Evolutionary conservation across 257 asterid species (phyloP), one percentile per base, ranked within the genome.

Genomic region (Capsicum rhomboideum): DNA sequence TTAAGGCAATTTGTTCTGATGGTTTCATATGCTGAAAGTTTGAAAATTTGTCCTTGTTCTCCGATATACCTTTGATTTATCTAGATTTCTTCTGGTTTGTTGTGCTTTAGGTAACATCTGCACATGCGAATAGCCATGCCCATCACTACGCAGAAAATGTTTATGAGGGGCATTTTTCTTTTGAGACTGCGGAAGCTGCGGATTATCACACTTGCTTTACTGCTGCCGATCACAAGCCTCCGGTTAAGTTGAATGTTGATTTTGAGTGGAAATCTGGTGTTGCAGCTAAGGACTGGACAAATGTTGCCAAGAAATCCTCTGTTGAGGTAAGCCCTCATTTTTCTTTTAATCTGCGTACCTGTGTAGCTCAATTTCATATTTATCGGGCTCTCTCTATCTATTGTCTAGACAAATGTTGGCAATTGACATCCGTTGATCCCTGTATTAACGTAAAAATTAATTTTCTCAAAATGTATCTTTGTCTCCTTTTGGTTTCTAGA

Each of bases 281-380:
- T 85, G 99, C 98, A 78, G 93, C 99, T 68, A 94, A 93, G 93
- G 99, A 94, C 44, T 96, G 99, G 99, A 72, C 94, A 53, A 93
- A 88, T 88, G 96, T 96, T 50, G 99, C 97, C 71, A 96, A 96
- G 89, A 96, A 94, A 86, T 93, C 96, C 80, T 93, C 98, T 18
- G 92, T 96, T 83, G 99, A 94, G 88, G 99, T 96, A 89, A 91
- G 92, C 83, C 64, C 80, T 46, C 18, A 23, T 37, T 55, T 1
- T 71, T 56, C 79, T 78, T 74, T 67, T 40, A 18, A 80, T 55
- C 28, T 34, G 34, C 17, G 3, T 29, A 55, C 44, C 80, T 79
- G 69, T 79, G 31, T 79, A 34, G 20, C 83, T 79, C 49, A 79
- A 10, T 79, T 55, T 23, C 23, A 72, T 72, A 44, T n/a, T 72